phyloP scores from a whole-genome alignment of 805 yeast genomes.

The Teunomyces stri region DNA sequence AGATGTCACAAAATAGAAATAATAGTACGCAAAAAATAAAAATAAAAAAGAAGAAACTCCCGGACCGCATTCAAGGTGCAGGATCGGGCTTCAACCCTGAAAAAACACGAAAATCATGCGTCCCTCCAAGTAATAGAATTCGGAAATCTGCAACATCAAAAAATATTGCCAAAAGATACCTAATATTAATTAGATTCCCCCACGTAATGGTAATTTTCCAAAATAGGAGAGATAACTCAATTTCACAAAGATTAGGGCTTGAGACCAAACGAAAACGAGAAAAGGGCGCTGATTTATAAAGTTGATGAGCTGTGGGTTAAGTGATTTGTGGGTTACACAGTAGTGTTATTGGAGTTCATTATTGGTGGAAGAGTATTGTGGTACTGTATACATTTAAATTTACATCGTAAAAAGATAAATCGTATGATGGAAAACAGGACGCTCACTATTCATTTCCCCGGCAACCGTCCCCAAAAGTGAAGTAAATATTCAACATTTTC shows the following conservation, averaged over 20 bases:
- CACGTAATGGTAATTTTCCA: neutral
- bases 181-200: neutral
- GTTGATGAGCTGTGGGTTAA: no score
- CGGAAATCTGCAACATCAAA: neutral
- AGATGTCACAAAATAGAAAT: no score
- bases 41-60: neutral
- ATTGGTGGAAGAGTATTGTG: no score
- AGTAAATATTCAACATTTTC: no score
- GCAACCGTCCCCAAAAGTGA: neutral
- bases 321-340: no score
- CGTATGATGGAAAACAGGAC: neutral
- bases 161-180: neutral
- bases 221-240: neutral
- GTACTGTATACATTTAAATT: neutral
- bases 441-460: neutral
- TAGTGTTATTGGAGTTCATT: no score
- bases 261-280: neutral
- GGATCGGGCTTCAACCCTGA: conserved; percentile 6
- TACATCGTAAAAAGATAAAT: neutral
- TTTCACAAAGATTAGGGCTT: neutral
- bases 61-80: neutral
- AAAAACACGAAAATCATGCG: neutral
- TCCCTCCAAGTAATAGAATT: neutral
- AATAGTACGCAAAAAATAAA: no score
- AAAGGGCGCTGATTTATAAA: no score